Conservation (phyloP, 768 basidiomycete genomes). For the Leccinum imitatum region DNA sequence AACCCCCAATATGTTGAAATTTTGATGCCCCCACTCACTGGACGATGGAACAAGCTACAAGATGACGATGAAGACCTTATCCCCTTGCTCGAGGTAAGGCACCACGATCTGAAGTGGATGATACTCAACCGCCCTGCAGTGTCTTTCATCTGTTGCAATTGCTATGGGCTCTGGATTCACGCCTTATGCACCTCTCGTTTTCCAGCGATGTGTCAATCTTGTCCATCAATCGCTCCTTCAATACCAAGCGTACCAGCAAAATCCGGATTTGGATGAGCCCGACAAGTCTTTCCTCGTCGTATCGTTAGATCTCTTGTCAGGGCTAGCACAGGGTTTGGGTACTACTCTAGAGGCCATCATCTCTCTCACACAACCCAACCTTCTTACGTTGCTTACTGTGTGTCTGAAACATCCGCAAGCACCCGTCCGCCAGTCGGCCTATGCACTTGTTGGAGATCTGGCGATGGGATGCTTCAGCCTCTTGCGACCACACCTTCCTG, state of each 20-base stretch:
- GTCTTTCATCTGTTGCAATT: constrained; percentile 95
- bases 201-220: constrained; percentile 85
- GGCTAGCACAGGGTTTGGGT: constrained; percentile 91
- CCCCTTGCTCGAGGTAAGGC: constrained; percentile 86
- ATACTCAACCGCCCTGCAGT: constrained; percentile 48
- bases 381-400: constrained; percentile 78
- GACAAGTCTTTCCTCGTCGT: constrained; percentile 98
- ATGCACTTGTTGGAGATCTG: constrained; percentile 97
- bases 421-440: constrained; percentile 92
- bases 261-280: constrained; percentile 90
- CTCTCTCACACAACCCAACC: constrained; percentile 64
- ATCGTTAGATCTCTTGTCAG: constrained; percentile 94
- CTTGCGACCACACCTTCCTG: constrained; percentile 80
- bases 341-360: constrained; percentile 75
- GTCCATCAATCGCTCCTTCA: constrained; percentile 80
- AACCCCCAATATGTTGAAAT: constrained; percentile 90
- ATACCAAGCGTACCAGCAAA: constrained; percentile 86
- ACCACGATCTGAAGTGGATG: constrained; percentile 1
- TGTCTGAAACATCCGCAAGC: constrained; percentile 97
- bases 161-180: constrained; percentile 89
- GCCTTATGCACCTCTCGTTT: constrained; percentile 87
- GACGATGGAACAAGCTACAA: constrained; percentile 85
- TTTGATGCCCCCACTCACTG: constrained; percentile 92
- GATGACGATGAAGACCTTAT: constrained; percentile 93
- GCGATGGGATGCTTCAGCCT: constrained; percentile 94